Conservation (phyloP, 805 yeast genomes). For the Yarrowia sp. region DNA sequence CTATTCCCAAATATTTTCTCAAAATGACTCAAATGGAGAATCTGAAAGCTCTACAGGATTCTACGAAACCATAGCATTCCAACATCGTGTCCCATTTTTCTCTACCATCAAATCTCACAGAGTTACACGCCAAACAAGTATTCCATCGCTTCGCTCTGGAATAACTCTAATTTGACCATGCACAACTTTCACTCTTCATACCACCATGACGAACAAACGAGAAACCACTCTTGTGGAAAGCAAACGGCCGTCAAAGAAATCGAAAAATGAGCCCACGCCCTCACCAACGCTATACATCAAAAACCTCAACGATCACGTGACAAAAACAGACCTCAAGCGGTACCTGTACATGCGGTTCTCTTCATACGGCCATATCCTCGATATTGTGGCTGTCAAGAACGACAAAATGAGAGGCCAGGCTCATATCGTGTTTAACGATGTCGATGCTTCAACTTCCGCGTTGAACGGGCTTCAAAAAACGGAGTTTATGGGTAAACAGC, state of each 20-base stretch:
- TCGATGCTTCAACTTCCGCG: slow-evolving; percentile 34
- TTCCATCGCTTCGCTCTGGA: too few species aligned
- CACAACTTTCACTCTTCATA: neutral
- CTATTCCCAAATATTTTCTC: too few species aligned
- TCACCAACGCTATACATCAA: slow-evolving; percentile 41
- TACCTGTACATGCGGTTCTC: slow-evolving; percentile 42
- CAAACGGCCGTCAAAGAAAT: slow-evolving; percentile 8
- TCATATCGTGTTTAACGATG: slow-evolving; percentile 40
- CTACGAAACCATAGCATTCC: too few species aligned
- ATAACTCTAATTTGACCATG: neutral
- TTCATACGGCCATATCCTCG: slow-evolving; percentile 41
- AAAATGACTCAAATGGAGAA: too few species aligned
- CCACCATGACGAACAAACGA: slow-evolving; percentile 1
- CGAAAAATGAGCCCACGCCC: slow-evolving; percentile 27
- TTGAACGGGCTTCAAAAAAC: slow-evolving; percentile 33
- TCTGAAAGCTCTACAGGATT: too few species aligned
- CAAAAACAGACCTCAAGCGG: slow-evolving; percentile 38
- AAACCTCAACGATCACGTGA: slow-evolving; percentile 42
- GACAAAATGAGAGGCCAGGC: slow-evolving; percentile 47
- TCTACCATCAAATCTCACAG: too few species aligned
- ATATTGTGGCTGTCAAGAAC: slow-evolving; percentile 41
- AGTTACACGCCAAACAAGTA: too few species aligned
- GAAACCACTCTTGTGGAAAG: neutral
- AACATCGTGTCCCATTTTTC: too few species aligned
- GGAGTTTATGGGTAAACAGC: slow-evolving; percentile 39